Percentiles rank a stretch among this genome's conserved stretches.
Evolutionary conservation across 805 yeast genomes (phyloP).

Genomic region (Blastobotrys peoriensis): DNA sequence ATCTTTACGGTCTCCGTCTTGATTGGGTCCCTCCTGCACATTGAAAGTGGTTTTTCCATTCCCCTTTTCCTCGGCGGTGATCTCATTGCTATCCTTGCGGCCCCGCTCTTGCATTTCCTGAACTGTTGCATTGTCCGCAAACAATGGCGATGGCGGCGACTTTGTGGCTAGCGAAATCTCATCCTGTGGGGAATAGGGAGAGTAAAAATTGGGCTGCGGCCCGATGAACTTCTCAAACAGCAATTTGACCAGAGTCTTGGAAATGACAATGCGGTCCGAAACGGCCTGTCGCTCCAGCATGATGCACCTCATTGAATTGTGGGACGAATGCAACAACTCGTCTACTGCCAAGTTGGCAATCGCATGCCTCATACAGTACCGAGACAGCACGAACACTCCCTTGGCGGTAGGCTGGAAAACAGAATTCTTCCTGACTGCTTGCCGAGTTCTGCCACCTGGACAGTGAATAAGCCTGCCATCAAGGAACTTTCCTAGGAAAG

Average conservation of each 20-base stretch:
- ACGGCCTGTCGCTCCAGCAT: conserved; percentile 56
- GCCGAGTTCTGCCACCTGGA: conserved; percentile 67
- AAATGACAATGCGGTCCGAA: conserved; percentile 54
- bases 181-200: conserved; percentile 49
- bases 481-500: conserved; percentile 14
- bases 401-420: conserved; percentile 82
- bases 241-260: conserved; percentile 58
- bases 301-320: conserved; percentile 70
- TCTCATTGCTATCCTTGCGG: background rate
- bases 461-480: conserved; percentile 48
- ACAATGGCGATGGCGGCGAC: background rate
- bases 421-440: conserved; percentile 33
- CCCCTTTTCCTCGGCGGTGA: background rate
- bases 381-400: conserved; percentile 66
- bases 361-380: conserved; percentile 55
- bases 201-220: conserved; percentile 61
- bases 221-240: conserved; percentile 65
- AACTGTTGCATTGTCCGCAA: background rate
- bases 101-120: background rate
- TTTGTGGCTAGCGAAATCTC: conserved; percentile 12
- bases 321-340: conserved; percentile 44
- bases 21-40: too few relatives aligned
- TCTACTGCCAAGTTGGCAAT: conserved; percentile 37
- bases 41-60: background rate
- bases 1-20: too few relatives aligned